Evolutionary conservation across 345 rosid species (phyloP).

Genomic region (Ceriops zippeliana): DNA sequence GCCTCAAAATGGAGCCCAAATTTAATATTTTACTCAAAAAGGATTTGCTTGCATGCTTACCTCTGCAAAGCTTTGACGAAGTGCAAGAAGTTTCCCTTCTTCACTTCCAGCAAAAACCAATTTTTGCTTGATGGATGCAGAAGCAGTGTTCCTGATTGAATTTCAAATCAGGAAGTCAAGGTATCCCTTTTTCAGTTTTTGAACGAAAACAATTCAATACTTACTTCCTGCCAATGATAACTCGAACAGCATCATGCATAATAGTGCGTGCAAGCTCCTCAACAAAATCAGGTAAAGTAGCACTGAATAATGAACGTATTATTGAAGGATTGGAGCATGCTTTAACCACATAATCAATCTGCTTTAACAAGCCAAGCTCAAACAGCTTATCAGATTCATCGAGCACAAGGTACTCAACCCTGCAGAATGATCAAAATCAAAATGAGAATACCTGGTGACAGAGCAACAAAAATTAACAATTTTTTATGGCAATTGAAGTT

Average conservation of each 20-base stretch:
- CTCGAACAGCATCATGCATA: slow-evolving; percentile 95
- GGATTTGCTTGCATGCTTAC: slow-evolving; percentile 30
- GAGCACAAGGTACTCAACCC: slow-evolving; percentile 91
- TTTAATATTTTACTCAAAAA: too few species aligned
- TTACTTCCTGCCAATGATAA: slow-evolving; percentile 90
- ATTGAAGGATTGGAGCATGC: slow-evolving; percentile 90
- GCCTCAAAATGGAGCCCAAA: too few species aligned
- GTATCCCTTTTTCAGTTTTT: background rate
- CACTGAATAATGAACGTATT: slow-evolving; percentile 84
- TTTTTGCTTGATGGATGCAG: slow-evolving; percentile 78
- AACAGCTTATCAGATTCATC: slow-evolving; percentile 99
- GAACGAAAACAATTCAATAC: slow-evolving; percentile 18
- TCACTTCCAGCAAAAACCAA: slow-evolving; percentile 87
- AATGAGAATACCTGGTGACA: background rate
- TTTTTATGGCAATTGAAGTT: too few species aligned
- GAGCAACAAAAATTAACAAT: background rate
- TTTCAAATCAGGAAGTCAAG: slow-evolving; percentile 11
- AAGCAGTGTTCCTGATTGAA: slow-evolving; percentile 74
- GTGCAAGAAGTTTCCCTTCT: slow-evolving; percentile 90
- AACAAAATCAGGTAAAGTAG: slow-evolving; percentile 89
- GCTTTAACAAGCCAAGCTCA: slow-evolving; percentile 79
- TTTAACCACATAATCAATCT: slow-evolving; percentile 85
- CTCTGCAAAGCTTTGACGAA: slow-evolving; percentile 89
- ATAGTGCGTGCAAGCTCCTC: slow-evolving; percentile 93
- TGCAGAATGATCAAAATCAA: slow-evolving; percentile 25